Evolutionary conservation across 371 early-diverging fungal genomes (phyloP), one percentile per base, ranked within the genome.

Genomic region (Paramicrosporidium saccamoebae): DNA sequence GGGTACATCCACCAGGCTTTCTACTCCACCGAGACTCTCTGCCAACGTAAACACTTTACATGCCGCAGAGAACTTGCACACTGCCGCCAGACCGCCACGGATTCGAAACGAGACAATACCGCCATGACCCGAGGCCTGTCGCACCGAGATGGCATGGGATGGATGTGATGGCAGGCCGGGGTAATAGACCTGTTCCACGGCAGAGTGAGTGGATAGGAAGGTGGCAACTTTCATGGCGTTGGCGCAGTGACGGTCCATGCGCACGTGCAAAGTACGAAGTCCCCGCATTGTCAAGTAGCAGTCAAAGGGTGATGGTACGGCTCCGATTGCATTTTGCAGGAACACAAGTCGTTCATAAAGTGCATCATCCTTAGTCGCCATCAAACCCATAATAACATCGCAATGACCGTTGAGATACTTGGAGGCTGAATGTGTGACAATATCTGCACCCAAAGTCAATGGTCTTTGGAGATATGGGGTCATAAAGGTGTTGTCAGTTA

Each of bases 401-500:
- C 77, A 77, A 52, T 92, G 90, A 21, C 94, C 90, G 51, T 86
- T 88, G 41, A 88, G 61, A 49, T 82, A 86, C 49, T 90, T 92
- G 21, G 90, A 86, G 13, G 75, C 79, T n/a, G 81, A 79, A 52
- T 92, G 88, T 11, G 84, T 68, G n/a, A 74, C 84, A 27, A 88
- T 53, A 41, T 92, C 92, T 19, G 88, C 92, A 26, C 90, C 92
- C 27, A 84, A 49, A 5, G 44, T 27, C 12, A 88, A 50, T 5
- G 90, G 88, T 38, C 61, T 68, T 47, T 86, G 86, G 66, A 82
- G 79, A 53, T 69, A 81, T 17, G 92, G 81, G 29, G 57, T 55
- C 67, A 88, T 58, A 48, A 92, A 88, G n/a, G 90, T 92, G 58
- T 86, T 92, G 53, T 88, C 88, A n/a, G n/a, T n/a, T n/a, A 81